These are phyloP conservation scores for Amanita rubescens DNA, from an alignment of 768 basidiomycete genomes.

Conservation along the genomic window DNA sequence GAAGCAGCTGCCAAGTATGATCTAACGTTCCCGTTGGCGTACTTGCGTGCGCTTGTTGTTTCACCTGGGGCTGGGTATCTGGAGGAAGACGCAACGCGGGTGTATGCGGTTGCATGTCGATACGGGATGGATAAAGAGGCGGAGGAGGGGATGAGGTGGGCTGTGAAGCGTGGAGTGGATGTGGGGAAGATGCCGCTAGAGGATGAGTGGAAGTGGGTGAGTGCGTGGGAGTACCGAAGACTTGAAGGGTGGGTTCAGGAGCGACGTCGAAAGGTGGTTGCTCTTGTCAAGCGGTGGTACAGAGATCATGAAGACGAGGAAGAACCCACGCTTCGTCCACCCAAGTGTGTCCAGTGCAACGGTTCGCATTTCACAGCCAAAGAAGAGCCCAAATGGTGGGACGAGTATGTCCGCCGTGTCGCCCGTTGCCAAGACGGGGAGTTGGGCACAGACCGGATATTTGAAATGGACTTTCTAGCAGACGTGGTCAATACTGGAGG, in stretches of 20 bases:
- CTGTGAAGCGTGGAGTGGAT: conserved; percentile 35
- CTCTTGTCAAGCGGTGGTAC: conserved; percentile 19
- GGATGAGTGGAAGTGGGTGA: conserved; percentile 58
- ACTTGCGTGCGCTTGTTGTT: conserved; percentile 46
- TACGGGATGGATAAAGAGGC: conserved; percentile 60
- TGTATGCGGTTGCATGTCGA: conserved; percentile 65
- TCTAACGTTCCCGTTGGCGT: conserved; percentile 34
- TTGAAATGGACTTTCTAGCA: conserved; percentile 52
- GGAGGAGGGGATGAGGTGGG: conserved; percentile 49
- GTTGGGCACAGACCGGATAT: conserved; percentile 30
- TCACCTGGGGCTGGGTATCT: conserved; percentile 36
- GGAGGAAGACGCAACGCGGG: conserved; percentile 42
- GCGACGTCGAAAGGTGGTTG: conserved; percentile 42
- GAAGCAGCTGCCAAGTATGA: conserved; percentile 60
- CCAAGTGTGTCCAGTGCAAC: conserved; percentile 66
- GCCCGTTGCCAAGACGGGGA: conserved; percentile 48
- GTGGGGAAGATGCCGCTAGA: conserved; percentile 50
- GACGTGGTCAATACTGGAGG: conserved; percentile 40
- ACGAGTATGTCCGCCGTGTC: conserved; percentile 48
- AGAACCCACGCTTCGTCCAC: conserved; percentile 10
- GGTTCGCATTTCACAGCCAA: conserved; percentile 36
- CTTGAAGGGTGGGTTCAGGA: conserved; percentile 53
- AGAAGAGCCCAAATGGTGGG: conserved; percentile 63
- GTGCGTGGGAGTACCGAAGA: conserved; percentile 61
- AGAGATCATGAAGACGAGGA: not conserved